phyloP scores from a whole-genome alignment of 768 basidiomycete genomes.

The Mycena olivaceomarginata region DNA sequence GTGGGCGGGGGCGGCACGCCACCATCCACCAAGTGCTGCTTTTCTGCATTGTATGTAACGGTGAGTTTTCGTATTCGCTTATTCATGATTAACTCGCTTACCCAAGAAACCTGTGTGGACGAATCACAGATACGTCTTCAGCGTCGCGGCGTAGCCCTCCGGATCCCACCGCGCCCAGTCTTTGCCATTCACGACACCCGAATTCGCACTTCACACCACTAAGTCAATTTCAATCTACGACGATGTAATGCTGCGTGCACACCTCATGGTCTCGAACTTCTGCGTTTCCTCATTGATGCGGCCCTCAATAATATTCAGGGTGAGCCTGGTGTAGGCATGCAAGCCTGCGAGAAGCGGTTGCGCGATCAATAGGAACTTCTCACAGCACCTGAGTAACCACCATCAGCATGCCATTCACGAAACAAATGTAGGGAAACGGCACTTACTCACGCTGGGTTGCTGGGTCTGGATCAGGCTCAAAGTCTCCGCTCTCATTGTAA shows the following conservation, averaged over 20 bases:
- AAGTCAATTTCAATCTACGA: too few species aligned
- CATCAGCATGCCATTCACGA: too few species aligned
- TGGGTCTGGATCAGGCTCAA: neutral
- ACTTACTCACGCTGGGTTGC: conserved; percentile 3
- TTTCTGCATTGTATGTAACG: too few species aligned
- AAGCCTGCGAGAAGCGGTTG: neutral
- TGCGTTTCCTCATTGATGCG: neutral
- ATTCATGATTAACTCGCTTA: neutral
- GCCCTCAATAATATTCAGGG: neutral
- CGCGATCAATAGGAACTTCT: neutral
- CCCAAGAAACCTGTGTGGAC: neutral
- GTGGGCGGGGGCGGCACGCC: too few species aligned
- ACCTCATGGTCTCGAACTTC: conserved; percentile 5
- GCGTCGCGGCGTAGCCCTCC: too few species aligned
- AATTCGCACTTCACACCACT: neutral
- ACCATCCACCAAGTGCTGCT: too few species aligned
- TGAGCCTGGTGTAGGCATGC: conserved; percentile 4
- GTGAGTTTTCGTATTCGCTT: neutral
- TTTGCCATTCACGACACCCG: neutral
- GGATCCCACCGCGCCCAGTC: conserved; percentile 18
- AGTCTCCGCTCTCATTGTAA: neutral
- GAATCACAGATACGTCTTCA: neutral
- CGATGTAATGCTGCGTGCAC: too few species aligned
- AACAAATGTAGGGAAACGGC: too few species aligned
- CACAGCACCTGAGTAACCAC: neutral